Base-by-base conservation (phyloP, 345 rosid genomes). In the Ceriops zippeliana region DNA sequence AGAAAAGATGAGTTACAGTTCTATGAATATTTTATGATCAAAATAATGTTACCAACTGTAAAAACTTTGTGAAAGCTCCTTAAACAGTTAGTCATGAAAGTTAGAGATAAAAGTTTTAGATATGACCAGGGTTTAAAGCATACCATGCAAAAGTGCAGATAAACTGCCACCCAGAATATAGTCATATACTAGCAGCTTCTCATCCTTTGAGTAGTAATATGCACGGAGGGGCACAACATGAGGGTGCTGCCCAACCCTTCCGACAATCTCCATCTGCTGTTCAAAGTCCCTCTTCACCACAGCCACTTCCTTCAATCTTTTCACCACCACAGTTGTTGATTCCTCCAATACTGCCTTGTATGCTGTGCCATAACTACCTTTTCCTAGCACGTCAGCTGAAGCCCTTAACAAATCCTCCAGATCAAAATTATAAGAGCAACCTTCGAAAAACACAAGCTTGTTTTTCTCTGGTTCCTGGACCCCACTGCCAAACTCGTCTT, bases 311-410 rank as follows among this genome's bases (percentile, higher is more conserved):
- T 79, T 90, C 83, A 93, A 74, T 82, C 98, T 80, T 77, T 93
- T 93, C 38, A 93, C 97, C 38, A 88, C 97, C 24, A 90, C 96
- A 0, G 93, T 88, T 15, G 82, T 87, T 24, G 88, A 82, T 71
- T 89, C 96, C 76, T 90, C 96, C 79, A 93, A 76, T 49, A 87
- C 84, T 8, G 97, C 98, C 77, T 93, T 93, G 68, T 93, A 93
- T 21, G 98, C 83, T 0, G 89, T 90, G 65, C 98, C 97, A 66
- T 78, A 87, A 21, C 89, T 87, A 49, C 98, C 98, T 64, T 90
- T 93, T 58, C 98, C 98, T 27, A 93, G 76, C 22, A 93, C 93
- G 76, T 93, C 98, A 32, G 97, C 98, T 0, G 98, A 90, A 68
- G 96, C 96, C 77, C 96, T 93, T 73, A 93, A 66, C 42, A 93